Conservation (phyloP, 2,329 filamentous ascomycete genomes). For the Tolypocladium ovalisporum region DNA sequence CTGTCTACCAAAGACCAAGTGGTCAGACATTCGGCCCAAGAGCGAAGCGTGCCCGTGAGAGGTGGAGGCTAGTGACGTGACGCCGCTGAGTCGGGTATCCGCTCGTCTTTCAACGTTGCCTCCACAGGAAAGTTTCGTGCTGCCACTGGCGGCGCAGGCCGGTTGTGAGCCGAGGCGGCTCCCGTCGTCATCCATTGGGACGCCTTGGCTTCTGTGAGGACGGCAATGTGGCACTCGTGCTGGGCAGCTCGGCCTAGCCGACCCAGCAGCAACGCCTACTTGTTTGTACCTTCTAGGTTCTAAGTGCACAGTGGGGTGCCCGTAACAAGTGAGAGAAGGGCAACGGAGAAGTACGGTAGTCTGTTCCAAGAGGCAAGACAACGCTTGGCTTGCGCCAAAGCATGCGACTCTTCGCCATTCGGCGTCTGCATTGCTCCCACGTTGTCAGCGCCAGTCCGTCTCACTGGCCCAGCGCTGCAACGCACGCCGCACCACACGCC, state of each 20-base stretch:
- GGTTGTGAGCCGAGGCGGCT: background rate
- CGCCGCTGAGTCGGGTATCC: background rate
- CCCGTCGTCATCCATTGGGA: background rate
- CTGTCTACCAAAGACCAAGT: background rate
- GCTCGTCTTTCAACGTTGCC: background rate
- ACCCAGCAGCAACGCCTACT: background rate
- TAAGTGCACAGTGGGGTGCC: background rate
- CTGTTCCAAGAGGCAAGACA: background rate
- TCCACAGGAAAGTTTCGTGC: background rate
- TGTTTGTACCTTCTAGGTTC: background rate
- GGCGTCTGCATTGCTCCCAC: background rate
- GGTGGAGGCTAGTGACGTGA: background rate
- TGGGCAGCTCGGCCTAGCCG: background rate
- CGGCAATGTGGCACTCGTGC: background rate
- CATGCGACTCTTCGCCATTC: background rate
- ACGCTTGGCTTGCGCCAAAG: background rate
- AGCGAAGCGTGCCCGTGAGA: background rate
- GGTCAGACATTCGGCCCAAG: background rate
- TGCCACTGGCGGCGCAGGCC: background rate
- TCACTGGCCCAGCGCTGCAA: background rate
- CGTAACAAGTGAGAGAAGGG: background rate
- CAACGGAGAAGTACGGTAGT: too few relatives aligned
- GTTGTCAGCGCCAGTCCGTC: background rate
- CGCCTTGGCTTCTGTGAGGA: background rate
- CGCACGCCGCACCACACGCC: background rate